phyloP scores from a whole-genome alignment of 176 grass and related monocot species.

The Musa itinerans region DNA sequence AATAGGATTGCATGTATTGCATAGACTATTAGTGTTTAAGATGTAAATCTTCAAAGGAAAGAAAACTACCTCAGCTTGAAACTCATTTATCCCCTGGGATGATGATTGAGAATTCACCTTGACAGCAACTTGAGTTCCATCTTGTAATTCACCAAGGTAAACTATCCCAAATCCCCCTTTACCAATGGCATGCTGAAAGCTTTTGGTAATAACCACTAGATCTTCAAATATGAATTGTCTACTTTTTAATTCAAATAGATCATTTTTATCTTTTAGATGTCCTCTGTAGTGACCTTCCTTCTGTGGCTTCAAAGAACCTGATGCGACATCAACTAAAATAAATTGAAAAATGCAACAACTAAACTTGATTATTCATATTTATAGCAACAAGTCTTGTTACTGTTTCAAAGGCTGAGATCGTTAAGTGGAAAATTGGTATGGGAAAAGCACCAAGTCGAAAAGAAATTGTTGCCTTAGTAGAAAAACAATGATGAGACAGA shows the following conservation, averaged over 20 bases:
- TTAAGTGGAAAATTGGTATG: neutral
- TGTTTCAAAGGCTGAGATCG: neutral
- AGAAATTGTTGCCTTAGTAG: neutral
- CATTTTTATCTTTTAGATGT: neutral
- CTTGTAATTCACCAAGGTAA: constrained; percentile 15
- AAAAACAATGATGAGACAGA: neutral
- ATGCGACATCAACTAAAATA: neutral
- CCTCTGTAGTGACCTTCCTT: neutral
- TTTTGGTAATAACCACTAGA: constrained; percentile 23
- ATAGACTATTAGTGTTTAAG: neutral
- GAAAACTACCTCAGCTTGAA: constrained; percentile 22
- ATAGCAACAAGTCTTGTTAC: neutral
- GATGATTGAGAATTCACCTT: constrained; percentile 20
- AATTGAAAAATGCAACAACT: neutral
- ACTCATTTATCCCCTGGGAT: constrained; percentile 27
- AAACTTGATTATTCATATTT: neutral
- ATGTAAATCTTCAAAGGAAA: neutral
- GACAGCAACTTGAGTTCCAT: constrained; percentile 31
- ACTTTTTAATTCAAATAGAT: neutral
- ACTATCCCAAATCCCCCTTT: constrained; percentile 32
- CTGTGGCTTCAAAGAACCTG: neutral
- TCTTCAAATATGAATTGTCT: constrained; percentile 20
- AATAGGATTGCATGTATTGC: neutral
- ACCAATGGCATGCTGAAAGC: constrained; percentile 18
- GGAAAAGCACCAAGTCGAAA: neutral